phyloP scores from a whole-genome alignment of 768 basidiomycete species.

The Lactifluus subvellereus region DNA sequence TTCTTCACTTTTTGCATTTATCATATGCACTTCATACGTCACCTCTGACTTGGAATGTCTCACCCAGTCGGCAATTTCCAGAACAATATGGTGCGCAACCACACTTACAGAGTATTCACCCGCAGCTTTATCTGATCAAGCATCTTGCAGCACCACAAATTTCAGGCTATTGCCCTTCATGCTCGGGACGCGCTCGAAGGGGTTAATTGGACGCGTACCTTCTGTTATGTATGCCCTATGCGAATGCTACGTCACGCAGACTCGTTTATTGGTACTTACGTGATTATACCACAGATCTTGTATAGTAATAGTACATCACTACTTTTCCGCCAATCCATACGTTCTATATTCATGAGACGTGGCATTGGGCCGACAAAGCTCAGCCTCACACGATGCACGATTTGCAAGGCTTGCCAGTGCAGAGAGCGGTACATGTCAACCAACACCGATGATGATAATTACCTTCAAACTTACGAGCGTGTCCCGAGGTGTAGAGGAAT shows the following conservation, averaged over 20 bases:
- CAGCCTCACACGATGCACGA: not conserved
- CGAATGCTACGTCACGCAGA: not conserved
- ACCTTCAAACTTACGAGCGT: not conserved
- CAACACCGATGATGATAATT: not conserved
- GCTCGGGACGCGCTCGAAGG: constrained; percentile 13
- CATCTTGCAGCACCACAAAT: constrained; percentile 16
- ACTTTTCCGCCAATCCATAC: constrained; percentile 4
- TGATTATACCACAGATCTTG: constrained; percentile 20
- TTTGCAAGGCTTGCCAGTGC: not conserved
- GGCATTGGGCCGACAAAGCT: not conserved
- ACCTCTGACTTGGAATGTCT: not conserved
- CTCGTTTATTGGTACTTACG: constrained; percentile 6
- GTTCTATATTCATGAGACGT: not conserved
- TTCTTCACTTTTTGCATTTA: not conserved
- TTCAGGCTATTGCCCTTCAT: constrained; percentile 18
- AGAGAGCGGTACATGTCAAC: not conserved
- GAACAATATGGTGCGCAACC: constrained; percentile 16
- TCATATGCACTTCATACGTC: not conserved
- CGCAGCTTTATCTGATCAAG: not conserved
- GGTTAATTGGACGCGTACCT: not conserved
- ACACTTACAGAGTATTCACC: not conserved
- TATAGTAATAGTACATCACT: constrained; percentile 18
- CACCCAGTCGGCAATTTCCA: constrained; percentile 19
- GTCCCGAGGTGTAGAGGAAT: not conserved
- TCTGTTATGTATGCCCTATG: not conserved